These are phyloP conservation scores for Gardenia jasminoides DNA, from an alignment of 257 asterid genomes.

Conservation along the genomic window DNA sequence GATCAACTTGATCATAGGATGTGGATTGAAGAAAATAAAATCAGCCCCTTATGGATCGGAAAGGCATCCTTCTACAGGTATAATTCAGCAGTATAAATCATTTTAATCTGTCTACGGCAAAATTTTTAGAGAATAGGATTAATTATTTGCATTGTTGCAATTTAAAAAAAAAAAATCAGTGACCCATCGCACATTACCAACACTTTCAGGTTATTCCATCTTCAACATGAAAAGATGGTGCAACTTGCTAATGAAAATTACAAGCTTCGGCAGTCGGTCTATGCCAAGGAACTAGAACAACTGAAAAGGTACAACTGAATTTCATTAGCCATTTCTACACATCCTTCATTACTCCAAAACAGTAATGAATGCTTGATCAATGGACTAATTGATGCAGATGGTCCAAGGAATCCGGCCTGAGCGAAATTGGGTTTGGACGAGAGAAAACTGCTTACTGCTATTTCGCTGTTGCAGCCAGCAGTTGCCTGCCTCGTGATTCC, in stretches of 20 bases:
- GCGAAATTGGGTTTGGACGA: constrained; percentile 67
- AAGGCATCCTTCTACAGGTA: constrained; percentile 50
- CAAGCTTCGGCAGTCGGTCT: constrained; percentile 42
- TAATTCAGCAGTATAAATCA: not conserved
- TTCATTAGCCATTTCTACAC: not conserved
- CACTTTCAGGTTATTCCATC: constrained; percentile 33
- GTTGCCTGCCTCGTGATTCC: constrained; percentile 36
- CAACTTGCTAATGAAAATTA: constrained; percentile 53
- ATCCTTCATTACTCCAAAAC: not conserved
- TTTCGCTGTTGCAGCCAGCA: constrained; percentile 45
- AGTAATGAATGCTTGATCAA: no score
- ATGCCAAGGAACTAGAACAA: constrained; percentile 48
- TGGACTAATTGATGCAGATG: constrained; percentile 31
- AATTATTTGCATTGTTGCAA: no score
- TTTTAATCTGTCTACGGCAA: no score
- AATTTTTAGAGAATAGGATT: no score
- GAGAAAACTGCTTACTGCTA: constrained; percentile 52
- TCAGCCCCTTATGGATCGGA: constrained; percentile 30
- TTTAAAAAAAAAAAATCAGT: not conserved
- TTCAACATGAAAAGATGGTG: constrained; percentile 39
- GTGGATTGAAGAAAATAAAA: constrained; percentile 55
- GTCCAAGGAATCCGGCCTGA: constrained; percentile 50
- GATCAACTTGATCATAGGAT: constrained; percentile 58
- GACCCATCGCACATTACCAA: no score
- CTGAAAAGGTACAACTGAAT: constrained; percentile 34